Conservation (phyloP, 345 rosid genomes). For the Bretschneidera sinensis region DNA sequence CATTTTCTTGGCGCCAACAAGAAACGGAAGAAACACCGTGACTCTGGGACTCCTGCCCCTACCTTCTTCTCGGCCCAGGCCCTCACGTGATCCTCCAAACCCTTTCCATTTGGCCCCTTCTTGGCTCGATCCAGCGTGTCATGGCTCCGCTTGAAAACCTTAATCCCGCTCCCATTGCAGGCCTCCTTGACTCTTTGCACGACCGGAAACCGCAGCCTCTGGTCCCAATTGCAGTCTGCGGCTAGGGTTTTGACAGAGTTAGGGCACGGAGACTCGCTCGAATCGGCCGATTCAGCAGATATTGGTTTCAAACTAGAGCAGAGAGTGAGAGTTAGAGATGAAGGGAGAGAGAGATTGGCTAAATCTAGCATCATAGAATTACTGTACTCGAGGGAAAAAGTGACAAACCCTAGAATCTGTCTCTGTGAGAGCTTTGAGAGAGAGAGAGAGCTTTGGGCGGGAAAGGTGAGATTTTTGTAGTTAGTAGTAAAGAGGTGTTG, state of each 20-base stretch:
- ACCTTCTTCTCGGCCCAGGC: conserved; percentile 49
- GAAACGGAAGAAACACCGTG: conserved; percentile 65
- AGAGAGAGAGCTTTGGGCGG: conserved; percentile 17
- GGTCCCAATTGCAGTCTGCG: conserved; percentile 23
- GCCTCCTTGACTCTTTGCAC: conserved; percentile 8
- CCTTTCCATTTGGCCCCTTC: conserved; percentile 22
- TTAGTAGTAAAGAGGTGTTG: not conserved
- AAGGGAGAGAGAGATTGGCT: conserved; percentile 36
- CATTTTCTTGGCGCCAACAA: conserved; percentile 61
- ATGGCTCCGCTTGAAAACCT: conserved; percentile 24
- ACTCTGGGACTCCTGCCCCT: conserved; percentile 38
- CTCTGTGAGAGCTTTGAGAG: too few species aligned
- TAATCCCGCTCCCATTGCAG: conserved; percentile 13
- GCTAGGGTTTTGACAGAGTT: conserved; percentile 23
- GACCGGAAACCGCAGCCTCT: conserved; percentile 4
- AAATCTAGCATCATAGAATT: conserved; percentile 52
- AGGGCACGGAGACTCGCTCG: conserved; percentile 7
- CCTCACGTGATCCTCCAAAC: conserved; percentile 36
- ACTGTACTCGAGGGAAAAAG: not conserved
- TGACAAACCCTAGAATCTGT: conserved; percentile 10
- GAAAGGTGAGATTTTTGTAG: not conserved
- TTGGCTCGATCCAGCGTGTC: conserved; percentile 13
- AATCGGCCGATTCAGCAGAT: conserved; percentile 23
- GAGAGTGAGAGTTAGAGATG: conserved; percentile 36
- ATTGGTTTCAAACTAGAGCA: conserved; percentile 30